A percentile compares a stretch with the other conserved stretches of the same genome.
phyloP scores from a whole-genome alignment of 2,329 filamentous ascomycete genomes.

The Fusarium chaquense region DNA sequence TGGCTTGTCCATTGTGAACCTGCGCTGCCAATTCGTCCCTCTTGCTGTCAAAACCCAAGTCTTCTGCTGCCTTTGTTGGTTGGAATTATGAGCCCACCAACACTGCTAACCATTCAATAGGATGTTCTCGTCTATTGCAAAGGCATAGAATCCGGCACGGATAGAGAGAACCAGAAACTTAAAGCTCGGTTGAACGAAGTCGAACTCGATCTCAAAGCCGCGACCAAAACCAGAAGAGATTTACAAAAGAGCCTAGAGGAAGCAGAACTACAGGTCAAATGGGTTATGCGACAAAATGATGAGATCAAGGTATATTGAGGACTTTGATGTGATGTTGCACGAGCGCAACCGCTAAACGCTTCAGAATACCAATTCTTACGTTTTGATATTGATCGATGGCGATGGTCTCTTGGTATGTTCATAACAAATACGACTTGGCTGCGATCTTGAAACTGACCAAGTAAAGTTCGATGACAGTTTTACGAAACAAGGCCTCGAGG shows the following conservation, averaged over 20 bases:
- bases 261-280: slow-evolving; percentile 53
- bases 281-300: slow-evolving; percentile 55
- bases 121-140: slow-evolving; percentile 54
- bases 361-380: slow-evolving; percentile 68
- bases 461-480: slow-evolving; percentile 68
- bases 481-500: slow-evolving; percentile 66
- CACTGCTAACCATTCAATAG: slow-evolving; percentile 36
- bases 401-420: slow-evolving; percentile 68
- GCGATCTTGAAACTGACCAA: slow-evolving; percentile 4
- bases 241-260: slow-evolving; percentile 61
- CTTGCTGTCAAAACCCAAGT: not conserved
- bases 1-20: not conserved
- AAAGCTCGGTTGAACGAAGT: slow-evolving; percentile 57
- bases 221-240: slow-evolving; percentile 62
- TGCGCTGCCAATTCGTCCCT: not conserved
- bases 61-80: not conserved
- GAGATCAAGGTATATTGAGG: slow-evolving; percentile 59
- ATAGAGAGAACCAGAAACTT: slow-evolving; percentile 59
- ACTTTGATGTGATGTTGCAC: slow-evolving; percentile 20
- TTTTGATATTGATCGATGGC: slow-evolving; percentile 72
- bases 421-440: not conserved
- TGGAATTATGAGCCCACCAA: not conserved
- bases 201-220: slow-evolving; percentile 64
- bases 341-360: slow-evolving; percentile 33
- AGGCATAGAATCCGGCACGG: slow-evolving; percentile 57